These are phyloP conservation scores for Danielozyma ontarioensis DNA, from an alignment of 805 yeast species.

Conservation along the genomic window DNA sequence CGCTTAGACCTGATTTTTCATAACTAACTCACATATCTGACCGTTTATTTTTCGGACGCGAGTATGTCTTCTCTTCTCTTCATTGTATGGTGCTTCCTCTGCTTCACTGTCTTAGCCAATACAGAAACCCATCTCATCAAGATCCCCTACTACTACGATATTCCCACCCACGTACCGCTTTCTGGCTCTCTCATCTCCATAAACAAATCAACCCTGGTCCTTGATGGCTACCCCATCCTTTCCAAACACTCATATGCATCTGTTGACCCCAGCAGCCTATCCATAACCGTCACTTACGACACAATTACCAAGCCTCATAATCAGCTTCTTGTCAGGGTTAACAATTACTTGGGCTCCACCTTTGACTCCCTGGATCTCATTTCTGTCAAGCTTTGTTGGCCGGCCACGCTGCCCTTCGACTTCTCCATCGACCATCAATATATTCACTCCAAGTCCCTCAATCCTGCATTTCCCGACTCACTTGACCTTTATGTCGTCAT, in stretches of 20 bases:
- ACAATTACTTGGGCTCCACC: conserved; percentile 26
- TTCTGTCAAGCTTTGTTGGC: conserved; percentile 32
- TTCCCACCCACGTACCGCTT: no score
- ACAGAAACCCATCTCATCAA: conserved; percentile 30
- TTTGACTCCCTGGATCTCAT: conserved; percentile 21
- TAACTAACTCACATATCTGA: no score
- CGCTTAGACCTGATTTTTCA: no score
- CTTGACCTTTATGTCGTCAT: conserved; percentile 16
- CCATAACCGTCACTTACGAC: conserved; percentile 5
- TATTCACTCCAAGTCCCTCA: conserved; percentile 1
- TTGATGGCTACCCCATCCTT: conserved; percentile 10
- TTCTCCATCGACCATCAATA: conserved; percentile 20
- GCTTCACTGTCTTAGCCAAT: conserved; percentile 18
- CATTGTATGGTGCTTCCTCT: no score
- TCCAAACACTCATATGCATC: no score
- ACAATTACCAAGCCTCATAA: conserved; percentile 4
- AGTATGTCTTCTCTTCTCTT: no score
- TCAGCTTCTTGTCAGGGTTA: conserved; percentile 23
- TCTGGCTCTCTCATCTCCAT: conserved; percentile 7
- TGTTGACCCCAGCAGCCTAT: conserved; percentile 8
- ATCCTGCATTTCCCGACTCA: not conserved
- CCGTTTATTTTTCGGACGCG: no score
- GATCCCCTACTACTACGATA: conserved; percentile 31
- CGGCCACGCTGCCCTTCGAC: conserved; percentile 25
- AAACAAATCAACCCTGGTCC: conserved; percentile 8